Evolutionary conservation across 495 filamentous ascomycete species (phyloP), one percentile per base, ranked within the genome.

Genomic region (Parmelia sp.): DNA sequence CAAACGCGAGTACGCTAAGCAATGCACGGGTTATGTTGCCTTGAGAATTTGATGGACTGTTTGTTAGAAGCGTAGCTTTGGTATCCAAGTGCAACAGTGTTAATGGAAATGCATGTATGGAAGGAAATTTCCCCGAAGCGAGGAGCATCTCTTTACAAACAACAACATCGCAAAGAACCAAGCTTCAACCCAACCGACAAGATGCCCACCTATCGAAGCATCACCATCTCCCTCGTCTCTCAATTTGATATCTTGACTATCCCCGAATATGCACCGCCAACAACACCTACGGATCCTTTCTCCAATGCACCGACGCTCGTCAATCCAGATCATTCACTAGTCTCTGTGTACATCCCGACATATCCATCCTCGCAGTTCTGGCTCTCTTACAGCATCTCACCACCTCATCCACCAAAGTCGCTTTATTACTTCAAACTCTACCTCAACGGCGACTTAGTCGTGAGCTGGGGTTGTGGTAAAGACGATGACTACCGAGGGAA

Each of bases 361-460:
- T 69, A 72, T 42, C 72, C 74, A 8, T 57, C 58, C 11, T 71
- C 71, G 21, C 73, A 76, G 53, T 77, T 79, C 67, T 79, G 76
- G 76, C 36, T 79, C 31, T 61, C 57, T 39, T 79, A 79, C 65
- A 58, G 42, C 25, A 72, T 78, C 63, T 61, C 66, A 3, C 72
- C 71, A 12, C 74, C 76, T 3, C 62, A 73, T 44, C 72, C 73
- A 1, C 70, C 70, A 2, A 67, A 69, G 15, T 60, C 68, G n/a
- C 67, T 73, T 51, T 78, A 72, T 57, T 73, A 76, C 64, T 78
- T 79, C 70, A 80, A 79, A 68, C 69, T 79, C 45, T 75, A 72
- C 66, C 65, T 74, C 68, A 72, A 77, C 55, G 70, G 62, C 12
- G 65, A 58, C 23, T 53, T 63, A 49, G 65, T 80, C 33, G 72